Conservation (phyloP, 805 yeast genomes). For the Dipodascopsis uninucleata region DNA sequence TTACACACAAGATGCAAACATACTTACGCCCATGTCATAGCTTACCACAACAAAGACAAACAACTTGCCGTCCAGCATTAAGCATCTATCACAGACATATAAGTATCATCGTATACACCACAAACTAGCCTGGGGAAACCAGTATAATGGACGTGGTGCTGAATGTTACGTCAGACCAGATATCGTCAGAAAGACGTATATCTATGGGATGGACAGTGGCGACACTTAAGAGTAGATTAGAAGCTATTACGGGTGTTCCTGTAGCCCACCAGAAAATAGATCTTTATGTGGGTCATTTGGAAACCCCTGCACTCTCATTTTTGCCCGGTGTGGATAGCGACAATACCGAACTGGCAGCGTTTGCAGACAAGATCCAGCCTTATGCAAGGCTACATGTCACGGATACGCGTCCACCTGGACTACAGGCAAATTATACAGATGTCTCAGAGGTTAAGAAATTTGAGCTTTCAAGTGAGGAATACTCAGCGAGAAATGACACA, state of each 20-base stretch:
- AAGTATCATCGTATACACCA: too few species aligned
- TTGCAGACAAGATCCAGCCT: constrained; percentile 13
- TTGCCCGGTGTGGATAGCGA: constrained; percentile 13
- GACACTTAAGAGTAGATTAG: constrained; percentile 53
- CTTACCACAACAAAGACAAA: too few species aligned
- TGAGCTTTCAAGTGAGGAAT: constrained; percentile 56
- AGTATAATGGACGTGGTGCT: constrained; percentile 56
- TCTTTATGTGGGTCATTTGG: constrained; percentile 16
- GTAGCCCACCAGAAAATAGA: constrained; percentile 48
- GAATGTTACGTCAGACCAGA: constrained; percentile 59
- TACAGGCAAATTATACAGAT: constrained; percentile 35
- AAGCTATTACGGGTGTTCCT: constrained; percentile 70
- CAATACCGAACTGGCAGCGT: constrained; percentile 4
- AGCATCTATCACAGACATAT: too few species aligned
- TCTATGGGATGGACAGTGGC: constrained; percentile 58
- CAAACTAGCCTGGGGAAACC: constrained; percentile 36
- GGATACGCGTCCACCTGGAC: constrained; percentile 36
- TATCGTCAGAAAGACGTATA: constrained; percentile 66
- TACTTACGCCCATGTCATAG: too few species aligned
- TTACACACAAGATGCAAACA: too few species aligned
- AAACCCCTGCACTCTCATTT: constrained; percentile 6
- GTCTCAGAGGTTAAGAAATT: constrained; percentile 40
- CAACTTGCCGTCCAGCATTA: too few species aligned
- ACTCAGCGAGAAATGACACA: constrained; percentile 55
- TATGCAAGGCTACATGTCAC: constrained; percentile 36